Evolutionary conservation across 2,329 filamentous ascomycete species (phyloP).

Genomic region (Escovopsis sp.): DNA sequence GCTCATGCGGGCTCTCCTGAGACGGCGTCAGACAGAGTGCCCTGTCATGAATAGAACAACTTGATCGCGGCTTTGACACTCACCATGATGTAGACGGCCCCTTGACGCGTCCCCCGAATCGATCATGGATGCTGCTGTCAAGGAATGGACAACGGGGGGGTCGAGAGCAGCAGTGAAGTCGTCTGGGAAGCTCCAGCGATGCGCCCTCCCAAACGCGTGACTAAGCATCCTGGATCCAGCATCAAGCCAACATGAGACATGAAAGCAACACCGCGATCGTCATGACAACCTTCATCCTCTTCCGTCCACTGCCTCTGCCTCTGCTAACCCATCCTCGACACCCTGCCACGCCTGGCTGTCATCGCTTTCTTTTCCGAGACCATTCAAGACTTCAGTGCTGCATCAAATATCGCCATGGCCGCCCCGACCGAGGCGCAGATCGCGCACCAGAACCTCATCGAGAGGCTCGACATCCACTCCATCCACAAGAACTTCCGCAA

Average conservation of each 20-base stretch:
- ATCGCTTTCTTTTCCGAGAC: background rate
- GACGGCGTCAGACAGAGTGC: slow-evolving; percentile 11
- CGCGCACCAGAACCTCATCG: slow-evolving; percentile 72
- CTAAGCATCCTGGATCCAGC: too few species aligned
- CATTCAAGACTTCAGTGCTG: background rate
- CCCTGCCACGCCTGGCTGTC: too few species aligned
- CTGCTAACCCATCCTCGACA: too few species aligned
- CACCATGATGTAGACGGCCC: background rate
- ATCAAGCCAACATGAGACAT: too few species aligned
- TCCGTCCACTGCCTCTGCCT: background rate
- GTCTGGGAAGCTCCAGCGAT: too few species aligned
- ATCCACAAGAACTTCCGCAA: slow-evolving; percentile 85
- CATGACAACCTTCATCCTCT: background rate
- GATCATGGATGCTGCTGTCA: too few species aligned
- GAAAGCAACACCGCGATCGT: background rate
- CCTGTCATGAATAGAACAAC: background rate
- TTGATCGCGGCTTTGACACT: too few species aligned
- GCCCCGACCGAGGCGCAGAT: slow-evolving; percentile 59
- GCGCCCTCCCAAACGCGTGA: background rate
- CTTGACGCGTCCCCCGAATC: too few species aligned
- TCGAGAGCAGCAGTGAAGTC: too few species aligned
- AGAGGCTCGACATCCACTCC: slow-evolving; percentile 79
- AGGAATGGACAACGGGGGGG: too few species aligned
- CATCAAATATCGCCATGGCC: slow-evolving; percentile 22
- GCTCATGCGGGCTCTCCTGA: slow-evolving; percentile 89